These are phyloP conservation scores for Talaromyces liani DNA, from an alignment of 495 filamentous ascomycete genomes.

Conservation along the genomic window DNA sequence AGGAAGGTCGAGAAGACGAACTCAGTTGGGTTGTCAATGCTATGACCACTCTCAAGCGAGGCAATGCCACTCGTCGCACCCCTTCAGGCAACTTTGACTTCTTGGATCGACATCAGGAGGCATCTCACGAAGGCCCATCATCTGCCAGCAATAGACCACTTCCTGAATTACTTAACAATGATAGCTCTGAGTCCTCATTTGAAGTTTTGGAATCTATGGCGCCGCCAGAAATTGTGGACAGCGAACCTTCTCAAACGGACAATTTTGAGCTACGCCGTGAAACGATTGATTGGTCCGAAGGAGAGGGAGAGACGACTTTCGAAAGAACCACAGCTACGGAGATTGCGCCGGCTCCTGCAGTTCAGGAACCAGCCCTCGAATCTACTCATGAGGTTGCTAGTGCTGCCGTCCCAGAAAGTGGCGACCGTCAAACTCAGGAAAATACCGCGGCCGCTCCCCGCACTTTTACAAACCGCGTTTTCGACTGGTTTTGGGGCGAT, in stretches of 20 bases:
- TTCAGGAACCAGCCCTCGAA: not conserved
- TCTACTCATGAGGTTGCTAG: not conserved
- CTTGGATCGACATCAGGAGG: not conserved
- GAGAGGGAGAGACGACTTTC: not conserved
- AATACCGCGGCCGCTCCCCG: not conserved
- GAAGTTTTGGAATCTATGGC: not conserved
- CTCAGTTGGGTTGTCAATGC: conserved; percentile 42
- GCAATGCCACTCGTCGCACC: not conserved
- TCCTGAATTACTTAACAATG: not conserved
- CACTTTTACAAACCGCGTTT: conserved; percentile 14
- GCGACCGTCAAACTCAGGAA: not conserved
- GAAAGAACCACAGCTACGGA: not conserved
- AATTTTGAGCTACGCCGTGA: not conserved
- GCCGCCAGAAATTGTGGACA: not conserved
- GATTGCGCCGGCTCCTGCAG: not conserved
- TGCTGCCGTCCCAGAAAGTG: not conserved
- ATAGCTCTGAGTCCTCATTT: not conserved
- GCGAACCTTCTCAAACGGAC: not conserved
- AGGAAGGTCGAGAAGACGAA: conserved; percentile 50
- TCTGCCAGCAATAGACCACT: not conserved
- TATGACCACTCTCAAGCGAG: conserved; percentile 20
- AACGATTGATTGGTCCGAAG: not conserved
- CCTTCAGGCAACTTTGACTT: not conserved
- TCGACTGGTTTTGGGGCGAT: conserved; percentile 62
- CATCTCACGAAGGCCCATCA: not conserved